Base-by-base conservation (phyloP, 2,329 filamentous ascomycete genomes). In the Fusarium chaquense region DNA sequence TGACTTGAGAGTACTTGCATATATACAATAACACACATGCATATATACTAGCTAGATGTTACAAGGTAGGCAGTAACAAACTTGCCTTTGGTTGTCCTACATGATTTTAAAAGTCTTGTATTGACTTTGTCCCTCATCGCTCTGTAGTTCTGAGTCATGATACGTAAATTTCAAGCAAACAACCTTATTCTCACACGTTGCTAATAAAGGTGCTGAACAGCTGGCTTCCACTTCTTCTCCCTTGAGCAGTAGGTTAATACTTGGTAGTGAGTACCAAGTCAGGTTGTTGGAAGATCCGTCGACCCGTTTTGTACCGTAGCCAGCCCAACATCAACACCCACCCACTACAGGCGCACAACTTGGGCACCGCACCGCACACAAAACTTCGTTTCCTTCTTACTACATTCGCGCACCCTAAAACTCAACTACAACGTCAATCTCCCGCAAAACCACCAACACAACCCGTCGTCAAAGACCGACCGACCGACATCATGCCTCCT, bases 401-500 rank as follows among this genome's bases (percentile, higher is more conserved):
- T 61, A 69, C 65, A 65, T 50, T 40, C 50, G 24, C 54, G 47
- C 54, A 22, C 50, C 44, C 30, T 22, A 46, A 62, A 62, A 55
- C 32, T 22, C 47, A 32, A 38, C 30, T 51, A n/a, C 38, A 22
- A 44, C 40, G 28, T 49, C 51, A 51, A 61, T 20, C 52, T 51
- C 45, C 47, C 33, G 51, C 45, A 73, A 51, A 50, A 70, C 44
- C 58, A 58, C 55, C 52, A 57, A 58, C n/a, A 38, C 43, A 36
- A 30, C n/a, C 49, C 24, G 32, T 18, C 28, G n/a, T 46, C 44
- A 20, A 46, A 46, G 26, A 46, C 24, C 47, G 47, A 30, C 28
- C 28, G 16, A 54, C 70, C 72, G 76, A 78, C 76, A 82, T 77
- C 76, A 83, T 83, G 81, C 78, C 81, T 77, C 77, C 80, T 62